Evolutionary conservation across 1,284 basidiomycete species (phyloP), one percentile per base, ranked within the genome.

Genomic region (Ceratobasidium sp.): DNA sequence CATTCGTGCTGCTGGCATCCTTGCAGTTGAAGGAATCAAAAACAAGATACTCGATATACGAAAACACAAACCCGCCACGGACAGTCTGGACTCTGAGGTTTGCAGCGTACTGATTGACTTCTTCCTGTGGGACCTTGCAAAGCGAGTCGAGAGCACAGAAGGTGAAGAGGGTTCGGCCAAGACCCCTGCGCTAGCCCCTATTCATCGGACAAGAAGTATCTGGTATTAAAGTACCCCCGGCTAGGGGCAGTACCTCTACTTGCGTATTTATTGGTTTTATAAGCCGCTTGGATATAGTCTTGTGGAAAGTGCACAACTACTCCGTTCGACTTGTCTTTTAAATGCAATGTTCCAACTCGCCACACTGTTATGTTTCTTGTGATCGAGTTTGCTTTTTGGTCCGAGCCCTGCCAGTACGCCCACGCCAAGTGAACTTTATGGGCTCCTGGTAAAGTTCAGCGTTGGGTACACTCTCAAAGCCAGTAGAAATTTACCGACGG

Each of bases 31-130:
- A 75, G 81, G 82, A 12, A 82, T 94, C 29, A 80, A 86, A 22
- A 79, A 82, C 40, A 71, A 62, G 12, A 74, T 76, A 17, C 50
- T 52, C 8, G 27, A 64, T 31, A 53, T 68, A 60, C 53, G 43
- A 64, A 65, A 84, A 85, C 75, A 88, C 89, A 35, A 71, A 78
- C 55, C 49, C 58, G 38, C 64, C 76, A 58, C 64, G 47, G 50
- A 53, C 53, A 75, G 73, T 31, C 73, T 73, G 35, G 75, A 62
- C 22, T 55, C 78, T n/a, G 77, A 79, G 20, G 80, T 90, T 54
- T 90, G 85, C 75, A 91, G 90, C 73, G 92, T 93, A 38, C 73
- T 93, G 74, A 89, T 94, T 65, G 92, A 94, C 75, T 93, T 94
- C 76, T 92, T 89, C 78, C 77, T 94, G 31, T 94, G 92, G 92